Evolutionary conservation across 2,329 filamentous ascomycete species (phyloP), one percentile per base, ranked within the genome.

Genomic region (Tolypocladium cylindrosporum): DNA sequence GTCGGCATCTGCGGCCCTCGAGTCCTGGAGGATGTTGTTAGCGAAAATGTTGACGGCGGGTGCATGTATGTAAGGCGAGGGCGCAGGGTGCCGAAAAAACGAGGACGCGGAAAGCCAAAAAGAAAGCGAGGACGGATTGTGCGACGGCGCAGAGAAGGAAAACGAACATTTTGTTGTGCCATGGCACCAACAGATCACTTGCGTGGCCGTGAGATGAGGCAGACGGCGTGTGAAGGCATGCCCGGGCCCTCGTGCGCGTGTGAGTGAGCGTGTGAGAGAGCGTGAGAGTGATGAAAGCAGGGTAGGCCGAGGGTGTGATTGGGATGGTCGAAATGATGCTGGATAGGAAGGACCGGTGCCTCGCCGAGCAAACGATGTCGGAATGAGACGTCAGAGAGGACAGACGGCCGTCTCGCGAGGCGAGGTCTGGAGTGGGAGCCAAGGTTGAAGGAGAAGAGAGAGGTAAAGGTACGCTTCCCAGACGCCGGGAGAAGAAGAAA

Each of bases 151-250:
- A 42, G 14, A 42, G n/a, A 43, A 34, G 54, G 50, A 40, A 55
- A 55, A 64, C 71, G 67, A 60, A 74, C 72, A 71, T 66, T 72
- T 67, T 70, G 69, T 65, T 73, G 72, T 63, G 72, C 72, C 72
- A 74, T 74, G 67, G 64, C 68, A 68, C 64, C 67, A 67, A 60
- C 62, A 65, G 64, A 67, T 65, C 69, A 73, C 67, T 70, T 67
- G 67, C 66, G 68, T 60, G 66, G 64, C 65, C 63, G 68, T 63
- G 65, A 69, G 67, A 67, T 68, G 67, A 69, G 62, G 67, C 66
- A 61, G 61, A 58, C 45, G 60, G 59, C 62, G 61, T 63, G 59
- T 62, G 63, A 63, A 68, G 64, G 66, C 66, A 68, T 68, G 65
- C 66, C 66, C 65, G 57, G 58, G 57, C 58, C 51, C 48, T 54